Evolutionary conservation across 306 rosid species (phyloP).

Genomic region (Mimosa pudica): DNA sequence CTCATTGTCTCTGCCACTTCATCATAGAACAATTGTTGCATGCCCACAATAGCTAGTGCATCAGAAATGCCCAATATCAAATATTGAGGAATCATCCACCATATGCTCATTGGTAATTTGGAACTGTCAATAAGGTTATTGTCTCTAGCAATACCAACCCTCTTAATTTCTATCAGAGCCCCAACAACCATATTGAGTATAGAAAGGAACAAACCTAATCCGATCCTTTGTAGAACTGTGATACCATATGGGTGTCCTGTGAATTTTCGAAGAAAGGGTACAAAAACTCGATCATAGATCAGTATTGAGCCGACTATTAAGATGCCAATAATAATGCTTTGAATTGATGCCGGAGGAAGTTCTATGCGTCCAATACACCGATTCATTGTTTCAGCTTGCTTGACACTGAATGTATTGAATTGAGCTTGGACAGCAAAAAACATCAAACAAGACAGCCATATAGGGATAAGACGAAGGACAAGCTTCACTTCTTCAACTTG

Average conservation of each 20-base stretch:
- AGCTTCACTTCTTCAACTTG: constrained; percentile 86
- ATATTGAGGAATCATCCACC: constrained; percentile 85
- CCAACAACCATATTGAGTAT: constrained; percentile 56
- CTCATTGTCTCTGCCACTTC: constrained; percentile 67
- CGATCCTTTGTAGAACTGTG: constrained; percentile 68
- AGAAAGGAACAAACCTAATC: constrained; percentile 59
- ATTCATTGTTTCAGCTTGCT: constrained; percentile 59
- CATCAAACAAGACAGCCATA: constrained; percentile 73
- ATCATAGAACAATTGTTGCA: constrained; percentile 67
- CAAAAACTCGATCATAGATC: constrained; percentile 57
- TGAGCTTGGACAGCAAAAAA: constrained; percentile 58
- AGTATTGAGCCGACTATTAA: constrained; percentile 49
- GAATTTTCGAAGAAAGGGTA: constrained; percentile 45
- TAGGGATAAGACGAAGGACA: constrained; percentile 61
- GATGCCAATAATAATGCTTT: background rate
- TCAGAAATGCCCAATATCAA: constrained; percentile 47
- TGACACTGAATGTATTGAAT: constrained; percentile 57
- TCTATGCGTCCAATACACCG: constrained; percentile 28
- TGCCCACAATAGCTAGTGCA: constrained; percentile 54
- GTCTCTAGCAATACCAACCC: constrained; percentile 48
- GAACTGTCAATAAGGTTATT: constrained; percentile 49
- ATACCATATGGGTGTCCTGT: constrained; percentile 57
- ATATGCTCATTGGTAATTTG: constrained; percentile 52
- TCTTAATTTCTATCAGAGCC: constrained; percentile 55
- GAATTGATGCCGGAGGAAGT: background rate